These are phyloP conservation scores for Aspergillus pseudoterreus DNA, from an alignment of 2,329 filamentous ascomycete genomes.

Conservation along the genomic window DNA sequence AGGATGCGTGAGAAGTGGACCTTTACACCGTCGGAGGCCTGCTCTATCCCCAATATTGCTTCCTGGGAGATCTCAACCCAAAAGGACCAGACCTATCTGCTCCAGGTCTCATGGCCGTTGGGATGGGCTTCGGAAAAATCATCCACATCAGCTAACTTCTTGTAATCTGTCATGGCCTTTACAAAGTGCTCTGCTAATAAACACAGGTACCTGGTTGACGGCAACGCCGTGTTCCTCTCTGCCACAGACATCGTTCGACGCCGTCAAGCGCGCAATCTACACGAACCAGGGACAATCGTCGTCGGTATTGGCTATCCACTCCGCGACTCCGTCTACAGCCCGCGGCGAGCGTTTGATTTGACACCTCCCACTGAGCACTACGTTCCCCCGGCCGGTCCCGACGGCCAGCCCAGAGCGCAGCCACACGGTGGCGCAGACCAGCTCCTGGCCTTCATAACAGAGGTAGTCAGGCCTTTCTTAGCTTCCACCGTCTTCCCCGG, in stretches of 20 bases:
- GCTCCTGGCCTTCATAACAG: constrained; percentile 44
- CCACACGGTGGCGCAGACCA: constrained; percentile 43
- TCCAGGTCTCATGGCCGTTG: constrained; percentile 25
- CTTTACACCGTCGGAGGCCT: neutral
- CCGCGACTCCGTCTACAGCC: constrained; percentile 17
- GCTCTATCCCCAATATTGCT: constrained; percentile 8
- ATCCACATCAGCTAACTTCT: constrained; percentile 8
- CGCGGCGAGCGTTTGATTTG: constrained; percentile 16
- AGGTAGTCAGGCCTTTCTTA: constrained; percentile 32
- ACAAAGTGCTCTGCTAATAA: neutral
- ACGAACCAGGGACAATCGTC: constrained; percentile 19
- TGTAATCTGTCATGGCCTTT: constrained; percentile 13
- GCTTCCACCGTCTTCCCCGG: constrained; percentile 27
- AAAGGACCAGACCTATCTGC: constrained; percentile 13
- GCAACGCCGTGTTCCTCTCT: constrained; percentile 26
- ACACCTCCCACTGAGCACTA: constrained; percentile 19
- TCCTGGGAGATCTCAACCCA: constrained; percentile 10
- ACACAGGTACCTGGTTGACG: constrained; percentile 25
- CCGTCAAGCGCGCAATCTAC: constrained; percentile 7
- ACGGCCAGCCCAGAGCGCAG: constrained; percentile 15
- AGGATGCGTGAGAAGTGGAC: neutral
- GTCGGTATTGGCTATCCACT: constrained; percentile 24
- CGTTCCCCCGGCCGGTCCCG: constrained; percentile 20
- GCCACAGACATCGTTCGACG: constrained; percentile 23
- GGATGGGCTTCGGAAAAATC: constrained; percentile 13